These are phyloP conservation scores for Phaeoacremonium minimum DNA, from an alignment of 2,329 filamentous ascomycete species.

Conservation along the genomic window DNA sequence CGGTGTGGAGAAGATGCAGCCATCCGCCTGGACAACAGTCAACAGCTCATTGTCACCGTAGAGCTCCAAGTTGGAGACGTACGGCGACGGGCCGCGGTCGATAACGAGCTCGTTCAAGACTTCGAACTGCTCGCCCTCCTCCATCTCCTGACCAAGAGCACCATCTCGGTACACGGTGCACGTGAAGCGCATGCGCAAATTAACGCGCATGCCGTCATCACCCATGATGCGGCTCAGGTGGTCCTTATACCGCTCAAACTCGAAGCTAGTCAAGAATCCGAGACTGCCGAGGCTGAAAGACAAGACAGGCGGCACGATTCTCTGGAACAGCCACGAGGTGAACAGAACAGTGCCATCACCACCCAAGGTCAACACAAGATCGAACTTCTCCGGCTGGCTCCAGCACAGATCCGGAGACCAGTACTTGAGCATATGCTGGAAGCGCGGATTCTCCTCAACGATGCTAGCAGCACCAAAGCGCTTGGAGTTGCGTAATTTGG, in stretches of 20 bases:
- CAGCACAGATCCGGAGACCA: conserved; percentile 97
- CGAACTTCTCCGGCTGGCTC: conserved; percentile 89
- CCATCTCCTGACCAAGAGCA: conserved; percentile 55
- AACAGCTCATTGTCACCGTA: conserved; percentile 94
- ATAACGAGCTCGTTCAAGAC: conserved; percentile 98
- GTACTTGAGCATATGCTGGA: conserved; percentile 81
- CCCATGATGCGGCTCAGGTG: conserved; percentile 90
- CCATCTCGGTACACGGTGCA: conserved; percentile 88
- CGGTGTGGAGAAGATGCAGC: conserved; percentile 95
- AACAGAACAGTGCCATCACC: conserved; percentile 85
- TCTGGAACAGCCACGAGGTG: conserved; percentile 89
- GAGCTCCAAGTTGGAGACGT: conserved; percentile 93
- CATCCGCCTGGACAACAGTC: conserved; percentile 93
- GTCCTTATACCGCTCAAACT: conserved; percentile 82
- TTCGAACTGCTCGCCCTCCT: conserved; percentile 94
- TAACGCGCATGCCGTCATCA: conserved; percentile 92
- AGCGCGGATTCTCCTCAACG: conserved; percentile 68
- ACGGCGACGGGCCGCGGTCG: conserved; percentile 91
- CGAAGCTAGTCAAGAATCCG: conserved; percentile 84
- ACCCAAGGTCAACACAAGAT: conserved; percentile 84
- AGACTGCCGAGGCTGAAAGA: conserved; percentile 82
- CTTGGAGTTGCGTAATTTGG: conserved; percentile 82
- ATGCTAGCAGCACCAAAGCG: conserved; percentile 78
- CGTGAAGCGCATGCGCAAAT: conserved; percentile 97
- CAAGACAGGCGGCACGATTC: conserved; percentile 78